phyloP scores from a whole-genome alignment of 129 eudicot genomes.

The Solidago caesia region DNA sequence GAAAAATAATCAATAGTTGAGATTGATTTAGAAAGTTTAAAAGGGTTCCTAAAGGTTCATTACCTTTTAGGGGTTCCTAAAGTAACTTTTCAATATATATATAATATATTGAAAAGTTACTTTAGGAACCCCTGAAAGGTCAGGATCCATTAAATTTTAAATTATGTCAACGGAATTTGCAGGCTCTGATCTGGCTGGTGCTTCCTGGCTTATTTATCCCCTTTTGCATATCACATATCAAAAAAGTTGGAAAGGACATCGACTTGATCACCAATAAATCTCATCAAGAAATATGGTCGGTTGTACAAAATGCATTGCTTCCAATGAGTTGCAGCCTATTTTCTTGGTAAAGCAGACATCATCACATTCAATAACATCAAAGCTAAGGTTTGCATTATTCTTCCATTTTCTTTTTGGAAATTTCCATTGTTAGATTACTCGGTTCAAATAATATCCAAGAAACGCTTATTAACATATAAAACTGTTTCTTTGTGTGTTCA shows the following conservation, averaged over 20 bases:
- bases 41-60: too few species aligned
- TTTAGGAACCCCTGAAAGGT: too few species aligned
- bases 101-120: too few species aligned
- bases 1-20: too few species aligned
- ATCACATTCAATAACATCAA: slow-evolving; percentile 30
- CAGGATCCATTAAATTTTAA: too few species aligned
- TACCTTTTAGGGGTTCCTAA: too few species aligned
- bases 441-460: not conserved
- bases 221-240: slow-evolving; percentile 27
- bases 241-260: slow-evolving; percentile 33
- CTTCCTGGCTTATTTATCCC: slow-evolving; percentile 38
- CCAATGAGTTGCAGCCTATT: slow-evolving; percentile 29
- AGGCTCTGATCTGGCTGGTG: slow-evolving; percentile 33
- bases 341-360: slow-evolving; percentile 21
- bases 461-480: not conserved
- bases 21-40: too few species aligned
- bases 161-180: slow-evolving; percentile 12
- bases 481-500: slow-evolving; percentile 4
- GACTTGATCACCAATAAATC: slow-evolving; percentile 8
- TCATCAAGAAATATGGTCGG: slow-evolving; percentile 34
- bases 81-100: too few species aligned
- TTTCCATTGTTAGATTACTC: not conserved
- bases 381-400: slow-evolving; percentile 30
- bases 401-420: not conserved
- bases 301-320: slow-evolving; percentile 35